Evolutionary conservation across 139 green algal species (phyloP), one percentile per base, ranked within the genome.

Genomic region (Chlorella sp.): DNA sequence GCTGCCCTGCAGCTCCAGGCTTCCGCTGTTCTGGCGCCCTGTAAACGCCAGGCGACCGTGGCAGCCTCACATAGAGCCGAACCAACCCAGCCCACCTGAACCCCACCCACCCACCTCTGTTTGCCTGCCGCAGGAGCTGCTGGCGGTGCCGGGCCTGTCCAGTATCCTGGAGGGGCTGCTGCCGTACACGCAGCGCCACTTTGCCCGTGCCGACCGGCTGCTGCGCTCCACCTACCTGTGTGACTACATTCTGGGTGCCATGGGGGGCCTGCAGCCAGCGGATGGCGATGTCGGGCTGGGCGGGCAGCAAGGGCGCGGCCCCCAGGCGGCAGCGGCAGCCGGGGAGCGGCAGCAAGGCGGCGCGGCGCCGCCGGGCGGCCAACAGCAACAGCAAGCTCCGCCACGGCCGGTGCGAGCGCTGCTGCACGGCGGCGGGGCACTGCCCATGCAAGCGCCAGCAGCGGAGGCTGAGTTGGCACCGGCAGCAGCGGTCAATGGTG

Each of bases 111-210:
- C 21, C 34, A 15, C 36, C n/a, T 4, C 34, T 81, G 0, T 15
- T n/a, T 14, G 16, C 2, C 40, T 71, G 22, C 48, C 84, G 69
- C 83, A 93, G 85, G 91, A 92, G 76, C 91, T 97, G 68, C 81
- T 96, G 83, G 40, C 82, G 15, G 90, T 98, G n/a, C 92, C 91
- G 11, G 95, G 93, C 42, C 73, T 96, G 16, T 71, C 53, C 0
- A 90, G 96, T 28, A 73, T 99, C n/a, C 71, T 99, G 26, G 97
- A 97, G 19, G 97, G 89, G 1, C 89, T 99, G 85, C 39, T 92
- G 68, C 92, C 95, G 3, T 99, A 99, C 94, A 98, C 94, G 24
- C 86, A 95, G 90, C 95, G 97, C 71, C 97, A 99, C 92, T 92
- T 96, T 48, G 84, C 90, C 0, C 95, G 97, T 9, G 83, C 98